Evolutionary conservation across 495 filamentous ascomycete genomes (phyloP), one percentile per base, ranked within the genome.

Genomic region (Jackrogersella minutella): DNA sequence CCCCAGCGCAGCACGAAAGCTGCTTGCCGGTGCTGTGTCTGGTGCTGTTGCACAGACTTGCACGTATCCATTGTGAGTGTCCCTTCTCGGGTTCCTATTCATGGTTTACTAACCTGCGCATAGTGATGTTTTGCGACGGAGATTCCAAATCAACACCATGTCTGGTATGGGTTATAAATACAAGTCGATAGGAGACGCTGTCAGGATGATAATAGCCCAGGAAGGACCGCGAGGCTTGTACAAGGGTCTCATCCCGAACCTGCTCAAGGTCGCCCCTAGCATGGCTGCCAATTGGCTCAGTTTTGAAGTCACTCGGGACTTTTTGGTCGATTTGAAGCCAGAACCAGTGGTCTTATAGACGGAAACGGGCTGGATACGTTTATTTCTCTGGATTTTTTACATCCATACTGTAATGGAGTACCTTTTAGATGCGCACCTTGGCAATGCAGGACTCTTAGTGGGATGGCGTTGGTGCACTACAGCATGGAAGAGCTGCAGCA

Each of bases 61-160:
- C 85, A 99, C 95, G 76, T 99, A 98, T 80, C 95, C 95, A 60
- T 97, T 99, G 91, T 96, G 76, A 84, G 92, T 78, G n/a, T 21
- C 26, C n/a, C 21, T 11, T 14, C 19, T 52, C 28, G 13, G 2
- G 50, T 36, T 21, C 43, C 26, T 17, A 26, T 14, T 37, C 36
- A 16, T 51, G 16, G 30, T 53, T 39, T 4, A 49, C 73, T 79
- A 51, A 80, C 30, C 49, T 30, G 2, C 1, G 19, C 22, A 8
- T 60, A 96, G 93, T 72, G 93, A 97, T 77, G 96, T 99, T 0
- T 84, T 99, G n/a, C 91, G 95, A 14, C 88, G 95, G 49, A 85
- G 95, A 26, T 99, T 99, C 72, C 95, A 99, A 69, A 96, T 99
- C 79, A 99, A 99, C 74, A 98, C 93, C 49, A 99, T 99, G 95